Evolutionary conservation across 257 asterid species (phyloP), one percentile per base, ranked within the genome.

Genomic region (Nicotiana noctiflora): DNA sequence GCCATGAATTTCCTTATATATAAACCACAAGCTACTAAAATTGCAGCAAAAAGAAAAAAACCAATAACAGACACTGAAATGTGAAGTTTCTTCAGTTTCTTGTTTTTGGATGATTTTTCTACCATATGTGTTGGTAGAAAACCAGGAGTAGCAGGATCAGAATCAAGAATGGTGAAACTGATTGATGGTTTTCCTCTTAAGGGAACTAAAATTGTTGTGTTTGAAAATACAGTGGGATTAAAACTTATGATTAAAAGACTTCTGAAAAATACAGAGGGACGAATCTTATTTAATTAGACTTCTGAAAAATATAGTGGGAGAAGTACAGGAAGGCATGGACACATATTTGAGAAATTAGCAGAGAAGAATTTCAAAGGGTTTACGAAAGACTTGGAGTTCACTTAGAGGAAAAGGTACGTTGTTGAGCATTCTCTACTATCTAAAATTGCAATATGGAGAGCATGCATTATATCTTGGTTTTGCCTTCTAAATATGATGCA

Each of bases 241-340:
- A 86, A 72, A 75, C 86, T 90, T 84, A 92, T n/a, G n/a, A n/a
- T n/a, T n/a, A n/a, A n/a, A n/a, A n/a, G n/a, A n/a, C n/a, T n/a
- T n/a, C n/a, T n/a, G n/a, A n/a, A n/a, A n/a, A n/a, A n/a, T n/a
- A n/a, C n/a, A n/a, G n/a, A n/a, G n/a, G n/a, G n/a, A n/a, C n/a
- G n/a, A n/a, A n/a, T n/a, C n/a, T n/a, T n/a, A n/a, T n/a, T n/a
- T n/a, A n/a, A n/a, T n/a, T n/a, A n/a, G n/a, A n/a, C n/a, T n/a
- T n/a, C n/a, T n/a, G n/a, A n/a, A n/a, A n/a, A n/a, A n/a, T n/a
- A n/a, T n/a, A n/a, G n/a, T n/a, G n/a, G 70, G 92, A 91, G 82
- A 91, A 82, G 85, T 95, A 93, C 82, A 82, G 97, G 68, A 86
- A 85, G 79, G 99, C 97, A 19, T 95, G 99, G 98, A 72, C 91